Conservation (phyloP, 345 rosid species). For the Geranium rotundifolium region DNA sequence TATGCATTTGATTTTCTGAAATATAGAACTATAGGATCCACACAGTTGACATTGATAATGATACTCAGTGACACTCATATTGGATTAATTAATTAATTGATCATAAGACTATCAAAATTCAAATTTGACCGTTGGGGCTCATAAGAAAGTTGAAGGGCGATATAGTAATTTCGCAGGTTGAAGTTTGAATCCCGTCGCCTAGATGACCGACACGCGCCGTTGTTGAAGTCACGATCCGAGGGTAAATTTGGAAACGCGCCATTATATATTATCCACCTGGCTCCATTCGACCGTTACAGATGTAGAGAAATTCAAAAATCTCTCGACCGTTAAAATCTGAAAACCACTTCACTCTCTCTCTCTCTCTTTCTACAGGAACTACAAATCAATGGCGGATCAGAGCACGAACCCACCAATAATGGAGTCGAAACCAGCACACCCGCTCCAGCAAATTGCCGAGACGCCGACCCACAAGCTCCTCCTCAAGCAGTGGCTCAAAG, state of each 20-base stretch:
- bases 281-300: neutral
- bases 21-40: too few relatives aligned
- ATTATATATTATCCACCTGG: neutral
- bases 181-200: neutral
- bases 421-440: constrained; percentile 50
- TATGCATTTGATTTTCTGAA: too few relatives aligned
- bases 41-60: too few relatives aligned
- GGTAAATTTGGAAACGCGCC: neutral
- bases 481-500: constrained; percentile 90
- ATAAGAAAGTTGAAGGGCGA: too few relatives aligned
- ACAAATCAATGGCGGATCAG: constrained; percentile 33
- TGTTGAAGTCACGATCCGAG: neutral
- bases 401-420: constrained; percentile 37
- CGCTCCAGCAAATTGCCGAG: constrained; percentile 82
- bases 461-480: constrained; percentile 91
- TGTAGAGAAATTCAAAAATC: neutral
- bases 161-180: neutral
- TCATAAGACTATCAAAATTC: too few relatives aligned
- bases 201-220: neutral
- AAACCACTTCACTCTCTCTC: constrained; percentile 9
- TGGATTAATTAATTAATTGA: too few relatives aligned
- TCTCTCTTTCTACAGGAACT: constrained; percentile 6
- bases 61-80: too few relatives aligned
- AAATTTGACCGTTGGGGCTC: too few relatives aligned
- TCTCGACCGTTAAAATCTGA: constrained; percentile 7